These are phyloP conservation scores for Hemileia vastatrix DNA, from an alignment of 1,284 basidiomycete species.

Conservation along the genomic window DNA sequence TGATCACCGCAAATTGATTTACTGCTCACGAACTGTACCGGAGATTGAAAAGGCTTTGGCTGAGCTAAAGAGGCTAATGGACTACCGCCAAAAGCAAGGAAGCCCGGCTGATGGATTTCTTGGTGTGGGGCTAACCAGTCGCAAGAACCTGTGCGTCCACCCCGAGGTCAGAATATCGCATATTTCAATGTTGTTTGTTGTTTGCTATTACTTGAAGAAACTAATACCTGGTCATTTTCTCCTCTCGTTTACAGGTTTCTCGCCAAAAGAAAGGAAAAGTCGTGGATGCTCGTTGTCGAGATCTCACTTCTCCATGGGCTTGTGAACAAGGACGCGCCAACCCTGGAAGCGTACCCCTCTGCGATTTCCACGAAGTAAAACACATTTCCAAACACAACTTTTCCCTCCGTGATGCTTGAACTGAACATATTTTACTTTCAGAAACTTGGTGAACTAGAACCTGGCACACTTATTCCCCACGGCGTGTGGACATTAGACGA, in stretches of 20 bases:
- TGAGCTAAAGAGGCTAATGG: constrained; percentile 89
- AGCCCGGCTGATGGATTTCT: constrained; percentile 73
- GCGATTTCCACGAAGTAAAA: constrained; percentile 86
- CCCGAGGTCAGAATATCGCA: constrained; percentile 60
- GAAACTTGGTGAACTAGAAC: constrained; percentile 67
- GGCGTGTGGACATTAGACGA: constrained; percentile 95
- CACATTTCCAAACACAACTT: neutral
- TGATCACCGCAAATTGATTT: constrained; percentile 84
- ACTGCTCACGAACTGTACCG: constrained; percentile 99
- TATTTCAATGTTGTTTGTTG: too few relatives aligned
- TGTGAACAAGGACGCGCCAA: constrained; percentile 77
- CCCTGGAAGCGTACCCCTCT: constrained; percentile 85
- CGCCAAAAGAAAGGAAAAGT: constrained; percentile 97
- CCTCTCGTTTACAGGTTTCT: constrained; percentile 55
- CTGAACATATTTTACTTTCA: constrained; percentile 34
- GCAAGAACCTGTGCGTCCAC: constrained; percentile 94
- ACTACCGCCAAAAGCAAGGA: constrained; percentile 57
- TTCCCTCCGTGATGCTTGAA: neutral
- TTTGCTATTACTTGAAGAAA: neutral
- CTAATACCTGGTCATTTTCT: too few relatives aligned
- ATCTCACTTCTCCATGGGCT: constrained; percentile 76
- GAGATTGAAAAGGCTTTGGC: constrained; percentile 98
- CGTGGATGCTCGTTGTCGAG: constrained; percentile 91
- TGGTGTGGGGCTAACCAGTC: constrained; percentile 83
- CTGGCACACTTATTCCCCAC: constrained; percentile 70